Conservation (phyloP, 2,329 filamentous ascomycete species). For the Colletotrichum graminicola region DNA sequence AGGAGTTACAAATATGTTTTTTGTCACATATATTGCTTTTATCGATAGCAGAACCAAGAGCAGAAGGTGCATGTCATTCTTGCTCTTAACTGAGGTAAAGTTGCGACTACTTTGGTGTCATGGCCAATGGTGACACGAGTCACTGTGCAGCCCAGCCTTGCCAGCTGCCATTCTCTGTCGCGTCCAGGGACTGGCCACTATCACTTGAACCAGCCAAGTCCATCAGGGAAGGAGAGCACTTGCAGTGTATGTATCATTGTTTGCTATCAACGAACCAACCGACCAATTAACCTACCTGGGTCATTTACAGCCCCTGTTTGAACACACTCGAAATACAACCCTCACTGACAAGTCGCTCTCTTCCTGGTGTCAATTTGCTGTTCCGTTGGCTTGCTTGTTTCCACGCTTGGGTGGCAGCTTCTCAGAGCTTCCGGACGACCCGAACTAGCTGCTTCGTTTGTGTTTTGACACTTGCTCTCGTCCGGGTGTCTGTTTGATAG, state of each 20-base stretch:
- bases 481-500: conserved; percentile 2
- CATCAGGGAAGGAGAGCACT: background rate
- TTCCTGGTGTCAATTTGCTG: background rate
- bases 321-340: background rate
- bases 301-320: background rate
- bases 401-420: conserved; percentile 18
- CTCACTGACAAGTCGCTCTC: background rate
- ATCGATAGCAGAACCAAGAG: too few species aligned
- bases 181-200: conserved; percentile 6
- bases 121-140: conserved; percentile 20
- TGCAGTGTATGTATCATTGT: background rate
- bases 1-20: background rate
- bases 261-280: background rate
- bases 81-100: background rate
- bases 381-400: conserved; percentile 8
- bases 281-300: background rate
- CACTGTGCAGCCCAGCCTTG: conserved; percentile 23
- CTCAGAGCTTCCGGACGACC: conserved; percentile 8
- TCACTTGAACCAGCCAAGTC: conserved; percentile 1
- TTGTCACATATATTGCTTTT: background rate
- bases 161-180: conserved; percentile 13
- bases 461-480: conserved; percentile 21
- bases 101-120: conserved; percentile 2
- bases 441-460: conserved; percentile 10
- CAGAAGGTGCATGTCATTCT: background rate